Conservation (phyloP, 179 eudicot species). For the Silene vulgaris region DNA sequence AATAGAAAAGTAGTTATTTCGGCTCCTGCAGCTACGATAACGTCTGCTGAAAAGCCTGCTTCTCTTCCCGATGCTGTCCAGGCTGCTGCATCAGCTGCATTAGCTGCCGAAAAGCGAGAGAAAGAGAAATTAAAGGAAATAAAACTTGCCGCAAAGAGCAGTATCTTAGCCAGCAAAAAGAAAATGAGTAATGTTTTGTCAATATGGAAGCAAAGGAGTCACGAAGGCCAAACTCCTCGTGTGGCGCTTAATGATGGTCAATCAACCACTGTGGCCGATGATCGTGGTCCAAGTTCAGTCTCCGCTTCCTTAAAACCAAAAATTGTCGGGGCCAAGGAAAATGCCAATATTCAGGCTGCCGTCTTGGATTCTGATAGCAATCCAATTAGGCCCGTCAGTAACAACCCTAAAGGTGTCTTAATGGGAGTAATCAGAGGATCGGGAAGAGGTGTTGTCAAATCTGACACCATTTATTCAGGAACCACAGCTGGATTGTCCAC, state of each 20-base stretch:
- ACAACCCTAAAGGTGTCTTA: slow-evolving; percentile 57
- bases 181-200: slow-evolving; percentile 91
- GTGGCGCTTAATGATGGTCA: slow-evolving; percentile 68
- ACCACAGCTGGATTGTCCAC: slow-evolving; percentile 28
- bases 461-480: slow-evolving; percentile 57
- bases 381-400: slow-evolving; percentile 46
- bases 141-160: slow-evolving; percentile 89
- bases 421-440: slow-evolving; percentile 94
- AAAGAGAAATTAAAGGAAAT: slow-evolving; percentile 88
- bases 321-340: slow-evolving; percentile 42
- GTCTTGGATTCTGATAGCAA: slow-evolving; percentile 46
- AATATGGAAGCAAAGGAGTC: slow-evolving; percentile 95
- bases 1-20: slow-evolving; percentile 73
- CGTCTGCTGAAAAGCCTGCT: slow-evolving; percentile 64
- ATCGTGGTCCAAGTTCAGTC: slow-evolving; percentile 39
- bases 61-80: slow-evolving; percentile 91
- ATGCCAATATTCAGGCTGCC: slow-evolving; percentile 27
- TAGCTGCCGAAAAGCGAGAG: slow-evolving; percentile 96
- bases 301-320: slow-evolving; percentile 40
- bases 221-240: slow-evolving; percentile 94
- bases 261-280: slow-evolving; percentile 45
- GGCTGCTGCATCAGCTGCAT: slow-evolving; percentile 96
- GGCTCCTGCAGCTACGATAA: slow-evolving; percentile 89
- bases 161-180: slow-evolving; percentile 83
- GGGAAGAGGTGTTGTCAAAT: slow-evolving; percentile 62